Base-by-base conservation (phyloP, 148 eudicot species). In the Nyssa sinensis region DNA sequence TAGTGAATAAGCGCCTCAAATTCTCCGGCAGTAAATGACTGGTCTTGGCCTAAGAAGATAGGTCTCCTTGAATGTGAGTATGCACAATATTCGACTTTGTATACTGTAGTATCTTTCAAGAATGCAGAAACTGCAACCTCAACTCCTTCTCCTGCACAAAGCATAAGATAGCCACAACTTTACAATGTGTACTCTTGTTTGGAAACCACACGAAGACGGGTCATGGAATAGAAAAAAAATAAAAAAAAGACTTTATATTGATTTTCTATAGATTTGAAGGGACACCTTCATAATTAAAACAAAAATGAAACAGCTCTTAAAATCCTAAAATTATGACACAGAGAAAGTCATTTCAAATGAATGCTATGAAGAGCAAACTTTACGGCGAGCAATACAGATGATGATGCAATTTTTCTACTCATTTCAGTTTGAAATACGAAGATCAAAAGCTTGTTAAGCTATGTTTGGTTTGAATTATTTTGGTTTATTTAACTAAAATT, bases 91-190 rank as follows among this genome's bases (percentile, higher is more conserved):
- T 86, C 82, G 63, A 90, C 90, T 74, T 86, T 84, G 66, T 77
- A 79, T 32, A 82, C 88, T 5, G 70, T 72, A 28, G 77, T 75
- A 59, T 68, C 81, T 63, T 83, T 83, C 70, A 79, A 6, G 27
- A 78, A 80, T 29, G 79, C 77, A 30, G 85, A 58, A 64, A 88
- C 81, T 9, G 83, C 83, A 28, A 81, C 70, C 17, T 85, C 85
- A 9, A 90, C 92, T 25, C 88, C 88, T 86, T 85, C 96, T 12
- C 88, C 96, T 90, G 90, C 80, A 82, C 3, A 55, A n/a, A n/a
- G 12, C 59, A 55, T 21, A 17, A 5, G 59, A 21, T 17, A 7
- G 59, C 0, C 21, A 19, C 24, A 55, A 55, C 25, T n/a, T n/a
- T 17, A 55, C 59, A n/a, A 17, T 55, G 59, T 21, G 17, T 2